Base-by-base conservation (phyloP, 495 filamentous ascomycete genomes). In the Penicillium herquei region DNA sequence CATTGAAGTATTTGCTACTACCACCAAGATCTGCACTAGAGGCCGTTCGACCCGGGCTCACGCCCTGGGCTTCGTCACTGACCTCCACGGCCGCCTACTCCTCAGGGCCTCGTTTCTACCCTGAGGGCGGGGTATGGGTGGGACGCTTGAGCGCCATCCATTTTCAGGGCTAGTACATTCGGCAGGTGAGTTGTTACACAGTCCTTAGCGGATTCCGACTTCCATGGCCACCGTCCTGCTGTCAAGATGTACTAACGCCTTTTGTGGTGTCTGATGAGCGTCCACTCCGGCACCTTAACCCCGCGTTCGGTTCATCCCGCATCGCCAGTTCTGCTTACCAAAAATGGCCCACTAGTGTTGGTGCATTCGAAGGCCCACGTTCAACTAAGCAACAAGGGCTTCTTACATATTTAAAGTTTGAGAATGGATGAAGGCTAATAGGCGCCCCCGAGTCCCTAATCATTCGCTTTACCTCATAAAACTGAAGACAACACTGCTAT, bases 1-100 rank as follows among this genome's bases (percentile, higher is more conserved):
- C 76, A 84, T 85, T 85, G 83, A 81, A 85, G 77, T 86, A 86
- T 86, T 86, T 86, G 79, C 81, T 86, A 86, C 79, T 86, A 82
- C 80, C 75, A 86, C 82, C 81, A 84, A 86, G 82, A 86, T 82
- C 83, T 84, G 79, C 80, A 86, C 81, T 84, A 83, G 79, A 70
- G 81, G 80, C 78, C 75, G 80, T 85, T 86, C 79, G 64, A 84
- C 79, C 80, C 77, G 73, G 78, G 78, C 78, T 85, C 78, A 81
- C 83, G 75, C 77, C 82, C 77, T 78, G 83, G 79, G 81, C 81
- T 86, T 85, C 82, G 78, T 78, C 69, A 79, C 75, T 54, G 71
- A 74, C 73, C 75, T 64, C 75, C 69, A 78, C 75, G 76, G 74
- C 75, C 76, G 73, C 75, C 75, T 78, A 78, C 75, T 78, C 72